Conservation (phyloP, 306 rosid species). For the barrel medic (Medicago truncatula) region DNA sequence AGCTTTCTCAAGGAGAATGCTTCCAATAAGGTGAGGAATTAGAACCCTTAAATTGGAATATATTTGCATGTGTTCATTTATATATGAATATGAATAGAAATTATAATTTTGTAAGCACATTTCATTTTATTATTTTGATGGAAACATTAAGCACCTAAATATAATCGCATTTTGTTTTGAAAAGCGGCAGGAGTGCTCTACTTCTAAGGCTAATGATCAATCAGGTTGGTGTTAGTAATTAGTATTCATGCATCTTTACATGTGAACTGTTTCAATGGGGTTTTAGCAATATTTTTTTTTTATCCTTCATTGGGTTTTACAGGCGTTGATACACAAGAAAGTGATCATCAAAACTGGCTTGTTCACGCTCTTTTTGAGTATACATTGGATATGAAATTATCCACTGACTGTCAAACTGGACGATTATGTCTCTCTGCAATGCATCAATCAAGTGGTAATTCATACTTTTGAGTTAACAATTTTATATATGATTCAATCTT, state of each 20-base stretch:
- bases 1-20: conserved; percentile 48
- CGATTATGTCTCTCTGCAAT: conserved; percentile 61
- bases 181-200: conserved; percentile 55
- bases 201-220: conserved; percentile 45
- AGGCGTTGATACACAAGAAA: conserved; percentile 53
- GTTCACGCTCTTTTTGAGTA: conserved; percentile 74
- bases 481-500: no score
- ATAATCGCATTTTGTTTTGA: conserved; percentile 45
- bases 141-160: conserved; percentile 34
- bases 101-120: conserved; percentile 8
- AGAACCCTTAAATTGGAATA: conserved; percentile 1
- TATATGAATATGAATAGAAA: conserved; percentile 4
- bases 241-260: conserved; percentile 23
- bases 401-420: conserved; percentile 57
- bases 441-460: conserved; percentile 89
- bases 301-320: conserved; percentile 38
- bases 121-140: conserved; percentile 9
- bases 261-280: conserved; percentile 23
- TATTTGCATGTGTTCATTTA: conserved; percentile 7
- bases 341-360: conserved; percentile 48
- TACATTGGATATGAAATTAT: conserved; percentile 80
- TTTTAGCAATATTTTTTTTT: conserved; percentile 38
- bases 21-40: conserved; percentile 44
- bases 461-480: conserved; percentile 33
- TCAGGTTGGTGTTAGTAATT: conserved; percentile 66